phyloP scores from a whole-genome alignment of 306 rosid genomes.

The Trichosanthes cucumerina region DNA sequence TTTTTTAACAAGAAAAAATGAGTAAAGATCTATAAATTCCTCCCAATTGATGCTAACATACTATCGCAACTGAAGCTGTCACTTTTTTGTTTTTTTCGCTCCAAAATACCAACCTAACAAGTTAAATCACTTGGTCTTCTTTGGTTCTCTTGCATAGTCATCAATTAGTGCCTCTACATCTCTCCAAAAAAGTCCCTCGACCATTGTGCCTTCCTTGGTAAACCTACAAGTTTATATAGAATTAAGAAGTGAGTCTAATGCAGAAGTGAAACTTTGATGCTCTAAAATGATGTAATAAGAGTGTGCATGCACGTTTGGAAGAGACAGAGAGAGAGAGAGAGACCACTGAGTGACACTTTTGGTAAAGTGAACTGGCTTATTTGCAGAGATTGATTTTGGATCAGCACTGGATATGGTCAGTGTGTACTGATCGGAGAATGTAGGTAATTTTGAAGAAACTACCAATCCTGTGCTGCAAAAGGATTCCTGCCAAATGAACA shows the following conservation, averaged over 20 bases:
- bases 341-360: constrained; percentile 42
- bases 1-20: not conserved
- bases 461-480: constrained; percentile 41
- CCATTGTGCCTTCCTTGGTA: constrained; percentile 39
- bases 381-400: constrained; percentile 45
- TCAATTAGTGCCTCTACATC: constrained; percentile 28
- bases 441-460: constrained; percentile 42
- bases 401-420: constrained; percentile 38
- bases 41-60: not conserved
- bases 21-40: not conserved
- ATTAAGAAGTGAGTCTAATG: not conserved
- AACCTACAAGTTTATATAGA: constrained; percentile 24
- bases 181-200: constrained; percentile 44
- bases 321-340: constrained; percentile 32
- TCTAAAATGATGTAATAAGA: not conserved
- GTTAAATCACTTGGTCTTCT: constrained; percentile 28
- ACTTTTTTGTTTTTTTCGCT: not conserved
- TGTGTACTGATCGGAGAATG: constrained; percentile 44
- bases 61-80: not conserved
- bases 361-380: constrained; percentile 28
- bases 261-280: not conserved
- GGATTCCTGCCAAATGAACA: constrained; percentile 25
- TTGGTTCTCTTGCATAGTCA: constrained; percentile 33
- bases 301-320: not conserved
- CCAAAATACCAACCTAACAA: not conserved